Base-by-base conservation (phyloP, 2,329 filamentous ascomycete species). In the Aspergillus sp. region DNA sequence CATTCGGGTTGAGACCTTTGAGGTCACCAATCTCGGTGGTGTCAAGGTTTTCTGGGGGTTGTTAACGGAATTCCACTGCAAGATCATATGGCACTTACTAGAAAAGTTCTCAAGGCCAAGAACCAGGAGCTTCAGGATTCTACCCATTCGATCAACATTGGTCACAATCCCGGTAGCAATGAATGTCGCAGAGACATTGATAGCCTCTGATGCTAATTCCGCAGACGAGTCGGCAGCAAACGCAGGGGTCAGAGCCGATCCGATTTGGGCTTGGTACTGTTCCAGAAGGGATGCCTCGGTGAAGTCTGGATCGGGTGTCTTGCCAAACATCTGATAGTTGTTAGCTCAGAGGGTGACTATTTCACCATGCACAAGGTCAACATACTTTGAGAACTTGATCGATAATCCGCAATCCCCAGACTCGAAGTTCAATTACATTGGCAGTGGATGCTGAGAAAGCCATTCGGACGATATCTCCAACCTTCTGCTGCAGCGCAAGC, bases 211-310 rank as follows among this genome's bases (percentile, higher is more conserved):
- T 7, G 95, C 96, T 15, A 99, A 82, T 75, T 99, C 95, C 0
- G 96, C 93, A 0, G 94, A 97, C 0, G 95, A 99, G 75, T 99
- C 95, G 3, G 89, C 89, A 1, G 95, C 93, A 77, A 99, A 99
- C 0, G 95, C 96, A 3, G 95, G 95, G 0, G 96, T 99, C 62
- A 99, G 82, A 0, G 95, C 95, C 17, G 95, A 98, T 70, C 93
- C 93, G 72, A 99, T 99, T 73, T 99, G 95, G 5, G 95, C 95
- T 77, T 99, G 96, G 71, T 99, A 99, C 76, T 99, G 95, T 75
- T 99, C 96, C 3, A 99, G 84, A 15, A 99, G 83, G 78, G 96
- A 96, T 0, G 91, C 95, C 77, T 99, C 95, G n/a, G 94, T 87
- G 72, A 99, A 99, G 73, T 99, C 95, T 0, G 95, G 96, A 77